These are phyloP conservation scores for Pyrrhoderma noxium DNA, from an alignment of 1,284 basidiomycete species.

Conservation along the genomic window DNA sequence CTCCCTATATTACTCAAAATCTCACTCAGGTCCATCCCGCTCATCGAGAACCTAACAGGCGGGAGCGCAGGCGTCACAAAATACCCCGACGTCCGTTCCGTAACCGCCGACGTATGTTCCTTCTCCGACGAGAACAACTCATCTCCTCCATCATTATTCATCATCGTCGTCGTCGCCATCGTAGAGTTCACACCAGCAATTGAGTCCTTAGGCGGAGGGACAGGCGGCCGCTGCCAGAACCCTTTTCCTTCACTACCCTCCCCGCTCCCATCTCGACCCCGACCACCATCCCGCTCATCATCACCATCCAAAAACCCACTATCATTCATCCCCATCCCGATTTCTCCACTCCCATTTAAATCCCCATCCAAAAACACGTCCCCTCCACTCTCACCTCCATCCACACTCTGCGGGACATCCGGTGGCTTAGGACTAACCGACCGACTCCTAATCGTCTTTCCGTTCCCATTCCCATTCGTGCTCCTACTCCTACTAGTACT, in stretches of 20 bases:
- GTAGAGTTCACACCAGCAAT: constrained; percentile 12
- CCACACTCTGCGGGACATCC: constrained; percentile 53
- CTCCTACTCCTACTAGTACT: no score
- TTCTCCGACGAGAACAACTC: constrained; percentile 31
- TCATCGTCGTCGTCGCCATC: constrained; percentile 25
- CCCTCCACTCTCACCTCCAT: constrained; percentile 66
- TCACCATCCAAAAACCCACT: no score
- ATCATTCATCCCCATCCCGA: no score
- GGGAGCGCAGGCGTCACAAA: constrained; percentile 76
- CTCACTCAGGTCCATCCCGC: constrained; percentile 70
- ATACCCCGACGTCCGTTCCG: constrained; percentile 60
- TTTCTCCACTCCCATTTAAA: no score
- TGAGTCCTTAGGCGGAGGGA: constrained; percentile 45
- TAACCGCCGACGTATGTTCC: constrained; percentile 37
- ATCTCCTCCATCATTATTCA: constrained; percentile 25
- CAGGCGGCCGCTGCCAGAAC: constrained; percentile 32
- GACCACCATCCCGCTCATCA: constrained; percentile 21
- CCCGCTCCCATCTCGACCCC: constrained; percentile 21
- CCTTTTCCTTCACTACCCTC: constrained; percentile 19
- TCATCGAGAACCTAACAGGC: constrained; percentile 78
- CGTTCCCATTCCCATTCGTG: neutral
- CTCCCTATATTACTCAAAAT: constrained; percentile 53
- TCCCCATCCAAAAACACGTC: no score
- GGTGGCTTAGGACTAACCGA: constrained; percentile 17
- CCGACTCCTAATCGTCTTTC: constrained; percentile 9